These are phyloP conservation scores for Porogramme epimiltina DNA, from an alignment of 1,284 basidiomycete species.

Conservation along the genomic window DNA sequence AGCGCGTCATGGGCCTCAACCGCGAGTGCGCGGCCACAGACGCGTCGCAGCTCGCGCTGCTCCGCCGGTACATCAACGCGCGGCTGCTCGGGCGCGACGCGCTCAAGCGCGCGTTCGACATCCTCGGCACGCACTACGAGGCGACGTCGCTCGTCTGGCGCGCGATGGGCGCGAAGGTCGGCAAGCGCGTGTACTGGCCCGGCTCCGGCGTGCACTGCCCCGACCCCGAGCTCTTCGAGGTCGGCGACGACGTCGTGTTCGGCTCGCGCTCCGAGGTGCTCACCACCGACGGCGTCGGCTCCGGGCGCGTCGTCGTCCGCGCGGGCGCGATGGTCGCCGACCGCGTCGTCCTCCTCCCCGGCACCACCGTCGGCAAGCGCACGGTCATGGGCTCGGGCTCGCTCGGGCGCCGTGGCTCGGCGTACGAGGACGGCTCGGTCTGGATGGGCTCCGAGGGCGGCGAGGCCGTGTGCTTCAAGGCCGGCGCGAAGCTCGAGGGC, in stretches of 20 bases:
- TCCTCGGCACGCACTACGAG: conserved; percentile 47
- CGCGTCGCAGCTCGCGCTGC: conserved; percentile 33
- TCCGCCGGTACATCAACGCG: conserved; percentile 42
- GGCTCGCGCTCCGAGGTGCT: conserved; percentile 46
- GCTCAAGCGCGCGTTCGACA: conserved; percentile 39
- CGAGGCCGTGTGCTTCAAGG: conserved; percentile 34
- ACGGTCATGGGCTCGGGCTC: conserved; percentile 50
- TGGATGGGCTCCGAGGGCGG: conserved; percentile 47
- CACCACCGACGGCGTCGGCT: conserved; percentile 44
- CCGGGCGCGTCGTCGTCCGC: conserved; percentile 39
- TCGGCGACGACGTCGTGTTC: conserved; percentile 49
- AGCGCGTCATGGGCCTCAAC: conserved; percentile 43
- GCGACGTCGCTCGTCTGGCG: conserved; percentile 40
- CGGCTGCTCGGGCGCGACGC: conserved; percentile 37
- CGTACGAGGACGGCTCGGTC: conserved; percentile 45
- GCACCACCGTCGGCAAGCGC: conserved; percentile 38
- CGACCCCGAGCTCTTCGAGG: conserved; percentile 48
- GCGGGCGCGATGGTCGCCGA: conserved; percentile 51
- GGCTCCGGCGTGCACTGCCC: conserved; percentile 46
- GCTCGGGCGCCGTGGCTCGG: conserved; percentile 39
- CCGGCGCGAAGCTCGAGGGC: conserved; percentile 9
- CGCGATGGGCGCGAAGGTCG: conserved; percentile 48
- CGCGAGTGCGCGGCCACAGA: conserved; percentile 28
- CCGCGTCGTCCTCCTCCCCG: conserved; percentile 45
- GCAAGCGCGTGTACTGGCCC: conserved; percentile 49